These are phyloP conservation scores for Talaromyces sp. DNA, from an alignment of 2,329 filamentous ascomycete species.

Conservation along the genomic window DNA sequence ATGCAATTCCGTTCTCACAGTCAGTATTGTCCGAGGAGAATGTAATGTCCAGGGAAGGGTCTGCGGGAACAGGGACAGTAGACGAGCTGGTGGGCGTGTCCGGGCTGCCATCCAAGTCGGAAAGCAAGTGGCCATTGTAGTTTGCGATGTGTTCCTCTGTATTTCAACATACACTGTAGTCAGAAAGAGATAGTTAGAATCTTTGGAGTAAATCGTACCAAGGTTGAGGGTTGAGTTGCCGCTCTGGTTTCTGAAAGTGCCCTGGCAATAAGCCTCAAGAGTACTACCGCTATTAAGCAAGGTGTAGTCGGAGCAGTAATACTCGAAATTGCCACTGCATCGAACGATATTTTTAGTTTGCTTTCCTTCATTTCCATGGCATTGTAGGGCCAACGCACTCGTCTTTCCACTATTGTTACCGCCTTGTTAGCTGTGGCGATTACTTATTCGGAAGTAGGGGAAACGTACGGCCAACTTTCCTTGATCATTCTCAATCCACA, in stretches of 20 bases:
- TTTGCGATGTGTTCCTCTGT: slow-evolving; percentile 16
- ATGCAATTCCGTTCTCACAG: background rate
- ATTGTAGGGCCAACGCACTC: background rate
- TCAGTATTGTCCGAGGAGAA: background rate
- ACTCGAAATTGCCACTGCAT: slow-evolving; percentile 3
- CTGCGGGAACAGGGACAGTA: slow-evolving; percentile 3
- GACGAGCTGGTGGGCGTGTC: slow-evolving; percentile 8
- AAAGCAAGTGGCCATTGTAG: slow-evolving; percentile 15
- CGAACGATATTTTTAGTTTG: background rate
- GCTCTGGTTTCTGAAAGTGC: background rate
- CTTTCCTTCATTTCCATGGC: background rate
- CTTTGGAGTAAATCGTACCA: background rate
- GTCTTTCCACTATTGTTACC: background rate
- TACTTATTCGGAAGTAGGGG: background rate
- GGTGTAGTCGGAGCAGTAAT: background rate
- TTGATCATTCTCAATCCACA: slow-evolving; percentile 7
- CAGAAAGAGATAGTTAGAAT: background rate
- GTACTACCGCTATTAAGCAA: background rate
- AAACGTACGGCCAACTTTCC: slow-evolving; percentile 8
- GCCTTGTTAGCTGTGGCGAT: background rate
- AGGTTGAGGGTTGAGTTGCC: slow-evolving; percentile 3
- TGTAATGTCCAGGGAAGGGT: background rate
- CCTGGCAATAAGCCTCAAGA: background rate
- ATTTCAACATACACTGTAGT: background rate
- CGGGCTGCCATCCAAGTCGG: slow-evolving; percentile 11